Evolutionary conservation across 1,284 basidiomycete genomes (phyloP), one percentile per base, ranked within the genome.

Genomic region (Porogramme epimiltina): DNA sequence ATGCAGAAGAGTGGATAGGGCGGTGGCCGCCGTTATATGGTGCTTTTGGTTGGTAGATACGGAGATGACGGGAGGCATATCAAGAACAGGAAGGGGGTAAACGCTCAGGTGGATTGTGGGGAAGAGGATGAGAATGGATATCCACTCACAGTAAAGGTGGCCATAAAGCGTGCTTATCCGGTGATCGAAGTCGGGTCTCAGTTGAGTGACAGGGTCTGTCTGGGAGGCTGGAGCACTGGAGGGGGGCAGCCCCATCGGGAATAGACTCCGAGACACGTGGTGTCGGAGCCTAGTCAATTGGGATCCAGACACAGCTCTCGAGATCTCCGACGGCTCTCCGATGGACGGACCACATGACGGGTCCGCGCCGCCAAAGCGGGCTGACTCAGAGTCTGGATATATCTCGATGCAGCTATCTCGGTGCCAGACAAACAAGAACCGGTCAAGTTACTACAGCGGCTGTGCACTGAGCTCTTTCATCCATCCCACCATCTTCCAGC

Each of bases 1-100:
- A 6, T 50, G n/a, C 11, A 71, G 64, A 42, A 51, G 49, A 4
- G 53, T 24, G 2, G 68, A 66, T 10, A 70, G 60, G 10, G 49
- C 49, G 19, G 41, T 18, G n/a, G 49, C 67, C 8, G 67, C 69
- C 33, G 20, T 31, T 13, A 49, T 23, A 24, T 70, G 67, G 42
- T 65, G 52, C 38, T 56, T 44, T 31, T 49, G 51, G 37, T 66
- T 68, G 4, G 62, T 60, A 10, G 60, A 55, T 36, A 56, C 45
- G 19, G 59, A 54, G 15, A 63, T 61, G 28, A 31, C 28, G 28
- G 6, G 6, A 13, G 28, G 28, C 6, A 13, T 6, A 31, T 8
- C 28, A 31, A 31, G 13, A 24, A 6, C 8, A 48, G 41, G 23
- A n/a, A n/a, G n/a, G n/a, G n/a, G n/a, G n/a, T n/a, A n/a, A n/a